phyloP scores from a whole-genome alignment of 1,284 basidiomycete genomes.

The Heterobasidion annosum region DNA sequence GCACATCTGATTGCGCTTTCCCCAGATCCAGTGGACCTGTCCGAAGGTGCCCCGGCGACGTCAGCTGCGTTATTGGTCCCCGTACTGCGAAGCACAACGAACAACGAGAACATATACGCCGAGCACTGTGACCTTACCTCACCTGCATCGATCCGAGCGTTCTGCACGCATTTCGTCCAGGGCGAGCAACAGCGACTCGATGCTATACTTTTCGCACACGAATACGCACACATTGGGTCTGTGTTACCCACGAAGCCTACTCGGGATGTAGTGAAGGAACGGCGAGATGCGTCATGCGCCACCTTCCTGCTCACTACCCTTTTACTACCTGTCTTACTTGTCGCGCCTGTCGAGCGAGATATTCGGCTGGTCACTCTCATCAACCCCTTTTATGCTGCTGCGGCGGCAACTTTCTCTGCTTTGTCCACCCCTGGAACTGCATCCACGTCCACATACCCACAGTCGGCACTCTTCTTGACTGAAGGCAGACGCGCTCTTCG shows the following conservation, averaged over 20 bases:
- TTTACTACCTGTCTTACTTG: slow-evolving; percentile 68
- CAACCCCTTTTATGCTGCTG: slow-evolving; percentile 79
- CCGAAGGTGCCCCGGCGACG: slow-evolving; percentile 41
- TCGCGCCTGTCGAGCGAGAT: slow-evolving; percentile 74
- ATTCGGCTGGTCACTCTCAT: slow-evolving; percentile 76
- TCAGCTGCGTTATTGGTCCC: slow-evolving; percentile 34
- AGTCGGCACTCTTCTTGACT: slow-evolving; percentile 32
- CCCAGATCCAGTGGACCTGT: slow-evolving; percentile 33
- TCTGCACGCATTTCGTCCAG: slow-evolving; percentile 57
- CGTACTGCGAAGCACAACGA: slow-evolving; percentile 55
- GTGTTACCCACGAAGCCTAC: slow-evolving; percentile 20
- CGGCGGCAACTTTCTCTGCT: slow-evolving; percentile 37
- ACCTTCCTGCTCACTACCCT: slow-evolving; percentile 74
- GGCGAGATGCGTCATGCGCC: slow-evolving; percentile 46
- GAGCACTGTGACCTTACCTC: slow-evolving; percentile 65
- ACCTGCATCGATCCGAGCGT: slow-evolving; percentile 52
- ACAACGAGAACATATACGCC: slow-evolving; percentile 65
- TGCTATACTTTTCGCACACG: slow-evolving; percentile 64
- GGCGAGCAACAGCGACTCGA: slow-evolving; percentile 60
- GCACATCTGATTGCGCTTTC: slow-evolving; percentile 70
- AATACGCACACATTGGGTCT: slow-evolving; percentile 57
- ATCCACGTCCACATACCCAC: slow-evolving; percentile 9
- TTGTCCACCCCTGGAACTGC: slow-evolving; percentile 17
- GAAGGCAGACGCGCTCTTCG: slow-evolving; percentile 65
- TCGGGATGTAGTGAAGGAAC: slow-evolving; percentile 21